Evolutionary conservation across 495 filamentous ascomycete genomes (phyloP).

Genomic region (Cudoniella acicularis): DNA sequence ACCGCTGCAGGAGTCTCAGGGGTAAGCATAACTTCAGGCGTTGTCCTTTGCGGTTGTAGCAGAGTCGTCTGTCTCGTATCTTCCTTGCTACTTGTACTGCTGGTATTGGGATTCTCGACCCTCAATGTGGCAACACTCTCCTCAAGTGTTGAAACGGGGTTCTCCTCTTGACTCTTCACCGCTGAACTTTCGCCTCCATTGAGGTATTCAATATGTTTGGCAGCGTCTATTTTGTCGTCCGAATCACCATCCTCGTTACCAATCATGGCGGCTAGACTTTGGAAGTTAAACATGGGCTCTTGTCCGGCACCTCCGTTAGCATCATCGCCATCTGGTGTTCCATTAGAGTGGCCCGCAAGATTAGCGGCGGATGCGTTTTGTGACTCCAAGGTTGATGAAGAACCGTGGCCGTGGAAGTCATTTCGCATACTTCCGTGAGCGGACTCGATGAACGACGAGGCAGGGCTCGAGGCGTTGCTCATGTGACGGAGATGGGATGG

Average conservation of each 20-base stretch:
- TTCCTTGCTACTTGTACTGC: neutral
- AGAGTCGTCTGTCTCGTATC: neutral
- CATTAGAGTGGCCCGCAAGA: constrained; percentile 31
- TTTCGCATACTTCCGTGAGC: constrained; percentile 48
- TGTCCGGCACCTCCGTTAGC: constrained; percentile 35
- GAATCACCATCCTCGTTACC: constrained; percentile 56
- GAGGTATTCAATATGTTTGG: constrained; percentile 40
- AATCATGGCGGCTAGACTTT: constrained; percentile 82
- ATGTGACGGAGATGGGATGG: constrained; percentile 73
- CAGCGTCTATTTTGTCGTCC: constrained; percentile 25
- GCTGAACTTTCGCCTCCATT: constrained; percentile 8
- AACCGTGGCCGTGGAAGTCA: constrained; percentile 29
- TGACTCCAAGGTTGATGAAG: constrained; percentile 42
- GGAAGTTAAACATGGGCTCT: constrained; percentile 89
- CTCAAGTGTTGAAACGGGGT: constrained; percentile 5
- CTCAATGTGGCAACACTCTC: constrained; percentile 25
- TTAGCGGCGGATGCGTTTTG: constrained; percentile 35
- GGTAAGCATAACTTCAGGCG: constrained; percentile 24
- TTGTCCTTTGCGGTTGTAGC: constrained; percentile 10
- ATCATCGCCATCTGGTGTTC: constrained; percentile 40
- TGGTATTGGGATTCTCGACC: constrained; percentile 1
- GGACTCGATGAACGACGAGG: constrained; percentile 70
- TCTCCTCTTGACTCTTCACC: neutral
- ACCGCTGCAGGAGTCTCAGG: constrained; percentile 24
- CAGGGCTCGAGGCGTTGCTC: constrained; percentile 77